A percentile compares a stretch with the other conserved stretches of the same genome.
Evolutionary conservation across 2,329 filamentous ascomycete genomes (phyloP).

Genomic region (Fusarium anguioides): DNA sequence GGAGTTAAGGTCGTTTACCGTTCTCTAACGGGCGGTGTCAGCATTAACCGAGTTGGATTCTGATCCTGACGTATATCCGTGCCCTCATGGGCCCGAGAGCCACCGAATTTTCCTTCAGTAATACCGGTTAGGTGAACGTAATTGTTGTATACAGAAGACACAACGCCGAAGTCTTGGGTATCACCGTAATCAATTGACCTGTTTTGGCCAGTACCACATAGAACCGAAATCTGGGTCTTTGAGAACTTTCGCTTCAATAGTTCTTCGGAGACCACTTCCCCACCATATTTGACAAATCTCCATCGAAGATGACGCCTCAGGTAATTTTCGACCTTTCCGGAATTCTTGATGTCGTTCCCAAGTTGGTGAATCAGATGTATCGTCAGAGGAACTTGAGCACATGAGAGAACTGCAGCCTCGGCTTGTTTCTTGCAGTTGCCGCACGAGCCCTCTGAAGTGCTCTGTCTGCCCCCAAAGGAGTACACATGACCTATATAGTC

Average conservation of each 20-base stretch:
- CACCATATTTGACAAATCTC: not conserved
- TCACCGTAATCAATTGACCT: not conserved
- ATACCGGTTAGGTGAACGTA: accelerated
- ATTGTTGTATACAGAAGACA: not conserved
- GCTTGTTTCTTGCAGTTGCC: too few species aligned
- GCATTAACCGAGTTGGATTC: too few species aligned
- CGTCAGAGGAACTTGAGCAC: too few species aligned
- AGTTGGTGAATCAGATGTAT: too few species aligned
- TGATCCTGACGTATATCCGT: too few species aligned
- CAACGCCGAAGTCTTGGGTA: accelerated
- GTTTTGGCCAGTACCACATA: not conserved
- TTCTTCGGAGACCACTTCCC: not conserved
- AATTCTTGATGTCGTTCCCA: not conserved
- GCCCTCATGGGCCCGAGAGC: not conserved
- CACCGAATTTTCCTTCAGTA: not conserved
- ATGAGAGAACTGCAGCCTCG: too few species aligned
- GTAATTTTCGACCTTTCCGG: not conserved
- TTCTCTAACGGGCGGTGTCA: too few species aligned
- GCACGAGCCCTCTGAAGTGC: too few species aligned
- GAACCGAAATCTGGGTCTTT: not conserved
- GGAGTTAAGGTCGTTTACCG: too few species aligned
- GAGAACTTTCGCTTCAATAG: not conserved
- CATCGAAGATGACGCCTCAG: not conserved
- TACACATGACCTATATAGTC: too few species aligned
- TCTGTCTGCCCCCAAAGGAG: too few species aligned